These are phyloP conservation scores for Fusarium nisikadoi DNA, from an alignment of 2,329 filamentous ascomycete genomes.

Conservation along the genomic window DNA sequence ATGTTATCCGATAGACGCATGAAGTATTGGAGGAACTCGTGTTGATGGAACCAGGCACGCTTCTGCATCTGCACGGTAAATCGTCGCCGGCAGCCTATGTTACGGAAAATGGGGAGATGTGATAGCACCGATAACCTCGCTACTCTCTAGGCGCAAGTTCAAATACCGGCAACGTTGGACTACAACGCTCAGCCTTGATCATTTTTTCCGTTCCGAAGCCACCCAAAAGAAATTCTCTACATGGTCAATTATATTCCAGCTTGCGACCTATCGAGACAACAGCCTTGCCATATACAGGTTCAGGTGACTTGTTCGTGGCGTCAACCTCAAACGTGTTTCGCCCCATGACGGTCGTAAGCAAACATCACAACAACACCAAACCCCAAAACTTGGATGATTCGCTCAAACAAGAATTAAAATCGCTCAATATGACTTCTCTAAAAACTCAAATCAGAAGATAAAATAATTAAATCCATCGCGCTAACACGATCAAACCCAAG, in stretches of 20 bases:
- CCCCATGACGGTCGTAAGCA: neutral
- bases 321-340: neutral
- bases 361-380: neutral
- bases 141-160: neutral
- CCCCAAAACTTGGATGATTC: rapidly evolving
- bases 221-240: rapidly evolving
- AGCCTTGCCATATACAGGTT: no score
- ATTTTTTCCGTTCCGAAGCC: rapidly evolving
- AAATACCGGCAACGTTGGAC: neutral
- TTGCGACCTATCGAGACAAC: rapidly evolving
- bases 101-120: rapidly evolving
- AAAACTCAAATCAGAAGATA: neutral
- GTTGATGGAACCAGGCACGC: no score
- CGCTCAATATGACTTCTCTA: rapidly evolving
- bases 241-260: rapidly evolving
- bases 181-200: no score
- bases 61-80: no score
- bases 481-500: rapidly evolving
- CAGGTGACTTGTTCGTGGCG: neutral
- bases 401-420: rapidly evolving
- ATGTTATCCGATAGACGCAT: neutral
- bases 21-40: no score
- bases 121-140: neutral
- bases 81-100: no score
- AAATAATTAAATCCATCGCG: neutral